Conservation (phyloP, 2,329 filamentous ascomycete genomes). For the Didymella glomerata region DNA sequence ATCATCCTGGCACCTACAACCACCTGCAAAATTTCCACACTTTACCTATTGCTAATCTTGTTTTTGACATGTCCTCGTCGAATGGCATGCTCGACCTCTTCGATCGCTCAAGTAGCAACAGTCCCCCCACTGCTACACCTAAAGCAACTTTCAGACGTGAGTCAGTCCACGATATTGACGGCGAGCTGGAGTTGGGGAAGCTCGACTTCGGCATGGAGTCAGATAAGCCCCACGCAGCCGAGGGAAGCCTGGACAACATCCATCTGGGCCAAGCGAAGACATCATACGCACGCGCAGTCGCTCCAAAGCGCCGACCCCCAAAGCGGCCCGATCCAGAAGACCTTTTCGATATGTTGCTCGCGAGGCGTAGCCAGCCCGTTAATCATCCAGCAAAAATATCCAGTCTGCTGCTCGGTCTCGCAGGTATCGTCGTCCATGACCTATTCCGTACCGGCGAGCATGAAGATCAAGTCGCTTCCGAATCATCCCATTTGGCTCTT, state of each 20-base stretch:
- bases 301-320: slow-evolving; percentile 62
- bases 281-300: slow-evolving; percentile 69
- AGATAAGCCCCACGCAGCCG: slow-evolving; percentile 44
- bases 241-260: slow-evolving; percentile 59
- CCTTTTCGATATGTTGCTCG: not conserved
- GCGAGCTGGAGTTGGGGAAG: not conserved
- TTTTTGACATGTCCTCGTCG: not conserved
- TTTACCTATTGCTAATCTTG: not conserved
- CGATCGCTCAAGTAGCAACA: too few relatives aligned
- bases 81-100: not conserved
- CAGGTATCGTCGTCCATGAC: not conserved
- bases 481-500: not conserved
- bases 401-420: not conserved
- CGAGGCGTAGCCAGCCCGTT: not conserved
- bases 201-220: not conserved
- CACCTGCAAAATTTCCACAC: not conserved
- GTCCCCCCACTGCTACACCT: not conserved
- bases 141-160: not conserved
- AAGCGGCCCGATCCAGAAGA: slow-evolving; percentile 60
- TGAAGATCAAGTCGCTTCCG: not conserved
- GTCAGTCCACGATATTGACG: not conserved
- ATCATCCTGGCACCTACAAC: not conserved
- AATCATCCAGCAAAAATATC: not conserved
- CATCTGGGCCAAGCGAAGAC: slow-evolving; percentile 65
- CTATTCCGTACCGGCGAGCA: not conserved